phyloP scores from a whole-genome alignment of 805 yeast species.

The Wickerhamiella dianesei region DNA sequence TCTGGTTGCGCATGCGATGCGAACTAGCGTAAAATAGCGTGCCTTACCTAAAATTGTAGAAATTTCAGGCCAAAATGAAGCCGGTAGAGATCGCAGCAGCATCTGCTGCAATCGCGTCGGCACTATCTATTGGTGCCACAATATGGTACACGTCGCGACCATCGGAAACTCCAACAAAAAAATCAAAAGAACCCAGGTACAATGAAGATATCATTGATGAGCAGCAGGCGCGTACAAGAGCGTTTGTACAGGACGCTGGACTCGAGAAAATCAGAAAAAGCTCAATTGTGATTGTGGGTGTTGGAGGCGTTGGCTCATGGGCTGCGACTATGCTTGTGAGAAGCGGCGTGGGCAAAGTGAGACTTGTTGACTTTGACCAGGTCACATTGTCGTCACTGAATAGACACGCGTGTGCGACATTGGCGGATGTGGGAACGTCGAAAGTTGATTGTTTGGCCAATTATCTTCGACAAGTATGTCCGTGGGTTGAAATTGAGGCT shows the following conservation, averaged over 20 bases:
- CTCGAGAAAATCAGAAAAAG: constrained; percentile 57
- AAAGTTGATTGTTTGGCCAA: constrained; percentile 68
- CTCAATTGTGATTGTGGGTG: constrained; percentile 71
- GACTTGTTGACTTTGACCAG: constrained; percentile 90
- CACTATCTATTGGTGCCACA: neutral
- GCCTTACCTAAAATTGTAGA: neutral
- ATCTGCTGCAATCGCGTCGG: constrained; percentile 4
- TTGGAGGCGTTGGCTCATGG: constrained; percentile 99
- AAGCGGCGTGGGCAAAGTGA: constrained; percentile 69
- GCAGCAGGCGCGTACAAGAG: constrained; percentile 87
- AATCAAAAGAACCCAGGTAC: constrained; percentile 18
- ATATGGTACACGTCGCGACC: neutral
- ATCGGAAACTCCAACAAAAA: neutral
- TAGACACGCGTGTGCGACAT: constrained; percentile 88
- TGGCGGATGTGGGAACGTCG: constrained; percentile 81
- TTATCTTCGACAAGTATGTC: constrained; percentile 65
- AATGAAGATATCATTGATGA: constrained; percentile 71
- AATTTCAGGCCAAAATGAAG: too few relatives aligned
- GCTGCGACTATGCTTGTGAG: constrained; percentile 81
- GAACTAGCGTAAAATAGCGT: too few relatives aligned
- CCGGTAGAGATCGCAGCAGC: constrained; percentile 1
- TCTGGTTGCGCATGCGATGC: too few relatives aligned
- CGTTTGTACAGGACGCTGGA: constrained; percentile 80
- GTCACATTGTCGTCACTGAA: constrained; percentile 84
- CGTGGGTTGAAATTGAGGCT: constrained; percentile 84